Base-by-base conservation (phyloP, 163 green algal species). In the Scenedesmus sp. region DNA sequence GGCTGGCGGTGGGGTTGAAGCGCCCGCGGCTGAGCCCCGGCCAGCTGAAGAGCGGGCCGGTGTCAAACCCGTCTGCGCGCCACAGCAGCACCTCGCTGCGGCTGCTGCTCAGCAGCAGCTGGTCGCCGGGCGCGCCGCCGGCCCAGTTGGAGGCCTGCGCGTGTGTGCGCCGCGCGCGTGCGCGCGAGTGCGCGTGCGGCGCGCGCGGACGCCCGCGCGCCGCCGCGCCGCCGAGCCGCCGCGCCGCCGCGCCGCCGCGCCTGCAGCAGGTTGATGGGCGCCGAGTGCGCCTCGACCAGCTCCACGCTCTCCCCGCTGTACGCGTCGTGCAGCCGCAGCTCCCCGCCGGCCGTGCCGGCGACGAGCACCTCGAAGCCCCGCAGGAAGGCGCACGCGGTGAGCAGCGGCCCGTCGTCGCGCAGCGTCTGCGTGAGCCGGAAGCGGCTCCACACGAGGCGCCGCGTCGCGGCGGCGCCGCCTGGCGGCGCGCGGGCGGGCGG, bases 1-100 rank as follows among this genome's bases (percentile, higher is more conserved):
- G 83, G 4, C 63, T 76, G 0, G 60, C 79, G 2, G 63, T 33
- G 1, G 78, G 57, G 75, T 80, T 71, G 62, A 88, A 85, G 4
- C 63, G 42, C 2, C 63, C 75, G 0, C 70, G 44, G 5, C 79
- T 88, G 56, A 83, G 83, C 6, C 75, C 81, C 0, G 81, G 51
- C 53, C 83, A 89, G 2, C 57, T 86, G 63, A 70, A 29, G 29
- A 83, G 15, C 0, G 84, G 64, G 5, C 71, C 86, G 0, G 65
- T 51, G 1, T 75, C 78, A 63, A 89, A 62, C 53, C 80, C 65
- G 24, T 57, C 39, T 1, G 67, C 73, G 10, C 81, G 71, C 88
- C 88, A 94, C 48, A 94, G 83, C 74, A 85, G 83, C 15, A 93
- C 85, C 60, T 92, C 88, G 18, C 60, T 75, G 18, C 78, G 57